Base-by-base conservation (phyloP, 2,329 filamentous ascomycete species). In the Chrysoporthe cubensis region DNA sequence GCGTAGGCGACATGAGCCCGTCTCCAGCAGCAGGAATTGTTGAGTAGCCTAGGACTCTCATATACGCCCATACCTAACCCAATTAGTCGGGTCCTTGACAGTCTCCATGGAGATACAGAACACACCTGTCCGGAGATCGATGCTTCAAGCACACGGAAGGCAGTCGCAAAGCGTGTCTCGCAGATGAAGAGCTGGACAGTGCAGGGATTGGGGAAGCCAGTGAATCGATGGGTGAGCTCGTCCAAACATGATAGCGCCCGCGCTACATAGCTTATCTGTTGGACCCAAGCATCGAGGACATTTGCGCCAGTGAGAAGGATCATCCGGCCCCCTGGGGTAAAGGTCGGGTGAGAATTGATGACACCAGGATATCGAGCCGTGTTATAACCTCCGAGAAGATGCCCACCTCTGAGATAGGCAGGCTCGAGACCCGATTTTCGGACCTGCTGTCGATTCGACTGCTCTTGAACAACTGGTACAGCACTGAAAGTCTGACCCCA, bases 121-220 rank as follows among this genome's bases (percentile, higher is more conserved):
- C 6, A 46, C 18, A 46, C 71, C 13, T 56, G 67, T 4, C 68
- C 69, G 5, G 71, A 69, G 14, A 73, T 68, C 59, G 71, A 71
- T 37, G 68, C 71, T 42, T 68, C 52, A 5, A 73, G 68, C 34
- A 73, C 69, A n/a, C 66, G 67, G 71, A 71, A 73, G 56, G 66
- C 68, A 13, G 68, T 65, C 1, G 65, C 66, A 64, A 71, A 73
- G 18, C 71, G 70, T 21, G 67, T 66, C 52, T 71, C 62, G 64
- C 70, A 70, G 32, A 73, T 69, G 48, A 72, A 66, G 54, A 70
- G 68, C 62, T 70, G 67, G 52, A 72, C 71, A 16, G 70, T 73
- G 21, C 65, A 63, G 6, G 67, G 59, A 34, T 52, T 61, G 4
- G 71, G 71, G 46, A 72, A 73, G 48, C 26, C 59, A 42, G 62